A percentile compares a stretch with the other conserved stretches of the same genome.
Conservation (phyloP, 1,284 basidiomycete species). For the Cerioporus squamosus region DNA sequence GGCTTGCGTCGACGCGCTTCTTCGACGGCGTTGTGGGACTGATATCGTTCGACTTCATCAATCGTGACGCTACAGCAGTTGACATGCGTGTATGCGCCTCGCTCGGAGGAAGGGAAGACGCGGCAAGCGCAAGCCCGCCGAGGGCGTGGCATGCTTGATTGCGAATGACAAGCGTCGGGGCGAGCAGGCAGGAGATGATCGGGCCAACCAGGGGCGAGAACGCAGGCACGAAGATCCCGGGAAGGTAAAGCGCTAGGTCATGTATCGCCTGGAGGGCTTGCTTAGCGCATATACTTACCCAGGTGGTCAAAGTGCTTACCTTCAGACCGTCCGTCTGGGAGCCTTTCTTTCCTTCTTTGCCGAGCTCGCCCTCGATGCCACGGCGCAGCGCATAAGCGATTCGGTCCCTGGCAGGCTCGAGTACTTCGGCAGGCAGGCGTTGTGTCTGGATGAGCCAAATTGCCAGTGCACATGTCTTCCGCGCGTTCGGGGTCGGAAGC, state of each 20-base stretch:
- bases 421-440: constrained; percentile 62
- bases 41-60: constrained; percentile 43
- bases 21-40: constrained; percentile 27
- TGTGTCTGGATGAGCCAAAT: constrained; percentile 75
- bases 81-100: constrained; percentile 57
- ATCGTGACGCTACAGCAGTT: constrained; percentile 45
- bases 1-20: constrained; percentile 25
- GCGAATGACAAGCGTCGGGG: constrained; percentile 62
- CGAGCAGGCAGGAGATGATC: constrained; percentile 64
- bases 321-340: constrained; percentile 74
- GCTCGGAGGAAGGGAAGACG: constrained; percentile 49
- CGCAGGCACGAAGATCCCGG: constrained; percentile 63
- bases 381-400: constrained; percentile 72
- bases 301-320: constrained; percentile 40
- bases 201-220: constrained; percentile 65
- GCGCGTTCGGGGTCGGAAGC: constrained; percentile 76
- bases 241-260: constrained; percentile 65
- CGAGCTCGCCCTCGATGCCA: constrained; percentile 81
- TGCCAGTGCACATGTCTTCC: constrained; percentile 79
- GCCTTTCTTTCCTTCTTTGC: constrained; percentile 85
- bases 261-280: constrained; percentile 61
- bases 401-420: constrained; percentile 60
- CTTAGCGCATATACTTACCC: constrained; percentile 17
- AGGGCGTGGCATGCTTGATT: constrained; percentile 74
- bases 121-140: constrained; percentile 64